Base-by-base conservation (phyloP, 441 rosid species). In the Erodium trifolium region DNA sequence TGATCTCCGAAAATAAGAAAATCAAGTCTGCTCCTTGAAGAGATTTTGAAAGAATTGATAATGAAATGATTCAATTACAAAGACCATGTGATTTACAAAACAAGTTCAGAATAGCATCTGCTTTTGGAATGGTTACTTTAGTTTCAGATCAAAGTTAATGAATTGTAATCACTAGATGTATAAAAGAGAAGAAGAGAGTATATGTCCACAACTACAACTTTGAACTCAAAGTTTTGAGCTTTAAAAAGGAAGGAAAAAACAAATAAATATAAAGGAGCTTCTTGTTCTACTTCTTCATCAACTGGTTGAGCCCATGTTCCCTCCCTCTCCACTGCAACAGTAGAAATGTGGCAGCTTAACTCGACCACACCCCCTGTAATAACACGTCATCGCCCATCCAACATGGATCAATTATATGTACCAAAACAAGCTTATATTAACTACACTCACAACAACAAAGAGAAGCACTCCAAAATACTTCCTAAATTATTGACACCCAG, bases 341-440 rank as follows among this genome's bases (percentile, higher is more conserved):
- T 73, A 88, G 76, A 86, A 92, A 81, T 92, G 98, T 0, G 91
- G 98, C 72, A 93, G 80, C 85, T 88, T 90, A 10, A 87, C 91
- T 53, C 88, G 78, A 47, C 93, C 97, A 49, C 97, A 93, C 66
- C 82, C 77, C 93, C 98, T 90, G 82, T 34, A 34, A 34, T 34
- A 23, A 2, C 27, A 23, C 27, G 27, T 2, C 27, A 23, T 23
- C 1, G 27, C 27, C 27, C 0, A 23, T 23, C 27, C 27, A 23
- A 23, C 27, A 23, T 23, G 27, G 27, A 23, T 23, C 27, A 23
- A 23, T 23, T 23, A 23, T 23, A 23, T 23, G 27, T 23, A 23
- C 27, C 27, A 23, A 23, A 23, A 23, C 27, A 23, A 23, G 27
- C 27, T 23, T 23, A n/a, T n/a, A n/a, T n/a, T n/a, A n/a, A n/a